phyloP scores from a whole-genome alignment of 202 grass and related monocot species.

The Digitaria exilis region DNA sequence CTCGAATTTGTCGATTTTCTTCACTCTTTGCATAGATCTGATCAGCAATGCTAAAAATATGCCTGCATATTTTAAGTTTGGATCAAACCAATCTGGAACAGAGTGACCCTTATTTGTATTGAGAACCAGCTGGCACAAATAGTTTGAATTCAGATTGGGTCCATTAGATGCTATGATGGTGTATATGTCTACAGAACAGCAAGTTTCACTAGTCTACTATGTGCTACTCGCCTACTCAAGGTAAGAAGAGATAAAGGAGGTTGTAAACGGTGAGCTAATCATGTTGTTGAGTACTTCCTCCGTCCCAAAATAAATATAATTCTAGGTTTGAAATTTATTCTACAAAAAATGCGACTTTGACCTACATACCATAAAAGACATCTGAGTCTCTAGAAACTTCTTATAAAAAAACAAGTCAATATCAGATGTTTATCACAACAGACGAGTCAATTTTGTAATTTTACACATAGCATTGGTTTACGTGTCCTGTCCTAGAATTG shows the following conservation, averaged over 20 bases:
- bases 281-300: not conserved
- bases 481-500: too few species aligned
- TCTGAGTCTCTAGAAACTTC: too few species aligned
- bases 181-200: not conserved
- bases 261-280: not conserved
- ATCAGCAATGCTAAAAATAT: slow-evolving; percentile 67
- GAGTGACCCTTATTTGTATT: not conserved
- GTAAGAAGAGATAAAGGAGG: not conserved
- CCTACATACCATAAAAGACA: too few species aligned
- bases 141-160: slow-evolving; percentile 16
- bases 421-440: too few species aligned
- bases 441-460: too few species aligned
- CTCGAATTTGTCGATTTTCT: slow-evolving; percentile 86
- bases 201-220: not conserved
- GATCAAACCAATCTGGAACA: slow-evolving; percentile 26
- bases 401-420: too few species aligned
- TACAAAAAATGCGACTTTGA: too few species aligned
- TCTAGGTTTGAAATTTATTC: too few species aligned
- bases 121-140: not conserved
- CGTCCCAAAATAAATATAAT: too few species aligned
- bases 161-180: not conserved
- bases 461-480: too few species aligned
- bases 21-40: slow-evolving; percentile 83
- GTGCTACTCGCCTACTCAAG: not conserved
- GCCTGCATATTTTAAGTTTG: slow-evolving; percentile 54